Evolutionary conservation across 2,329 filamentous ascomycete species (phyloP), one percentile per base, ranked within the genome.

Genomic region (Apiospora hydei): DNA sequence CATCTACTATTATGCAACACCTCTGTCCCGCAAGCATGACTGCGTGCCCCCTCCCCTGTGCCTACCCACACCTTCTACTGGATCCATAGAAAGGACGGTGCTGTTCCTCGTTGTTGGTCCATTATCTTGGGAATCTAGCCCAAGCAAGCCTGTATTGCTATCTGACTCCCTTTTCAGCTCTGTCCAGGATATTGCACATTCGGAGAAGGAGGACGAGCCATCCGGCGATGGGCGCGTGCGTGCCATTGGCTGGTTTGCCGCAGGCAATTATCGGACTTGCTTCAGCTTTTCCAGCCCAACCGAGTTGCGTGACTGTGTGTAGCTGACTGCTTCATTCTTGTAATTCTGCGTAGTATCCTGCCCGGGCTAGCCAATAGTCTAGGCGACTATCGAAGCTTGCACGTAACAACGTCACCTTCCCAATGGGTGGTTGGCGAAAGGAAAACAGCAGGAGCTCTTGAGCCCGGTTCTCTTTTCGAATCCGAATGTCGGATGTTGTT

Each of bases 251-350:
- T 51, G n/a, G 10, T 8, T 10, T 14, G 18, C 44, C 47, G 10
- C 11, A 53, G 49, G 10, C 24, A 11, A 53, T 26, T 14, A 13
- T 30, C 34, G 30, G 10, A 4, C 24, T 53, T 14, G n/a, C n/a
- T 26, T 61, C 53, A 61, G 53, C 53, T 38, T 61, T 61, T 21
- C 46, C 46, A 49, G 46, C 46, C 46, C 46, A 18, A n/a, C 46
- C 46, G 46, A n/a, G 10, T n/a, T 49, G 26, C 16, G 16, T 21
- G 53, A 38, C 30, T 38, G 53, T 38, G 53, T 11, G 16, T 46
- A 34, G 14, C 30, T 61, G 18, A 34, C 30, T 30, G 16, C 53
- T 21, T 38, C 53, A 13, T 61, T 61, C 16, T 30, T 61, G 26
- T 14, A 18, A 10, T 34, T 8, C 14, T 53, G 24, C 24, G 26